Evolutionary conservation across 495 filamentous ascomycete genomes (phyloP).

Genomic region (Clohesyomyces aquaticus): DNA sequence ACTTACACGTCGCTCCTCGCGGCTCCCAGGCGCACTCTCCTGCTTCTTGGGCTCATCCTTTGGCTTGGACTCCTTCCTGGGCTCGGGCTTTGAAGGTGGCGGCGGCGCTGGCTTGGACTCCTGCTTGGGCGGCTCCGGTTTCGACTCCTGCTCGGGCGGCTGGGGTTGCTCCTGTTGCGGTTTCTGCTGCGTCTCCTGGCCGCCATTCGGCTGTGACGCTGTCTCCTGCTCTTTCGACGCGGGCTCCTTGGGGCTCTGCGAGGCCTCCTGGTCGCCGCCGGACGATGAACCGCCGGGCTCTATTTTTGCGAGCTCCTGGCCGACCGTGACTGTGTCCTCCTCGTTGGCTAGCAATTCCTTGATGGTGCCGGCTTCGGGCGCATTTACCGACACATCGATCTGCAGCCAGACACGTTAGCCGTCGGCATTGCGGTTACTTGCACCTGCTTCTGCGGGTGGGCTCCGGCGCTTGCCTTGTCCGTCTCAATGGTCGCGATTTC

Average conservation of each 20-base stretch:
- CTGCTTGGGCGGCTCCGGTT: conserved; percentile 40
- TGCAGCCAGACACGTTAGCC: conserved; percentile 47
- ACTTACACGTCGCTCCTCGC: conserved; percentile 87
- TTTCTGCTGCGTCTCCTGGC: conserved; percentile 49
- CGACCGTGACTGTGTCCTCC: conserved; percentile 94
- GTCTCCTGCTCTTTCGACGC: conserved; percentile 61
- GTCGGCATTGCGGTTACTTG: not conserved
- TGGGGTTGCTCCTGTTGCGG: conserved; percentile 44
- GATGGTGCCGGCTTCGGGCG: conserved; percentile 86
- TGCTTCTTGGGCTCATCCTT: conserved; percentile 55
- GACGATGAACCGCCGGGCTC: conserved; percentile 72
- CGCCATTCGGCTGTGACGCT: conserved; percentile 57
- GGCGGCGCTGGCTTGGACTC: conserved; percentile 40
- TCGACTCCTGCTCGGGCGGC: conserved; percentile 38
- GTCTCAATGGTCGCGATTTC: conserved; percentile 99
- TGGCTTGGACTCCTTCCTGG: conserved; percentile 44
- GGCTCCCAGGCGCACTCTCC: conserved; percentile 63
- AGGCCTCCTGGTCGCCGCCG: conserved; percentile 55
- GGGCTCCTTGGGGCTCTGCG: conserved; percentile 62
- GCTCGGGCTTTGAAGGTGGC: conserved; percentile 28
- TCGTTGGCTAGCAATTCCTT: conserved; percentile 92
- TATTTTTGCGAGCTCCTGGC: conserved; percentile 84
- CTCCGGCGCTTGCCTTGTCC: conserved; percentile 88
- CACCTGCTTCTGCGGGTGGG: no score
- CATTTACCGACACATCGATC: conserved; percentile 96